phyloP scores from a whole-genome alignment of 257 asterid genomes.

The Penstemon barbatus region DNA sequence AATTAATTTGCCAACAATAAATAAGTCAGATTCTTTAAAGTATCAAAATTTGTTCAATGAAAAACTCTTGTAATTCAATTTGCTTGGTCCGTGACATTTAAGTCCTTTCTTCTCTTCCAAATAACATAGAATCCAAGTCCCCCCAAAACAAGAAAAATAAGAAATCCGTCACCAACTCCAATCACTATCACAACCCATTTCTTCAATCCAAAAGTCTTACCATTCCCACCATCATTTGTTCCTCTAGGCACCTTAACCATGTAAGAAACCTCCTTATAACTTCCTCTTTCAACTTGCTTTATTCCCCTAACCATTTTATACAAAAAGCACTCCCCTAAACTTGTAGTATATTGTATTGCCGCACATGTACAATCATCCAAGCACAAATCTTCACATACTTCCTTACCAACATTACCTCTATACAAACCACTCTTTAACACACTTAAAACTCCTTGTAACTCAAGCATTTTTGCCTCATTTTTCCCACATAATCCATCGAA shows the following conservation, averaged over 20 bases:
- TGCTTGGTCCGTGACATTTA: slow-evolving; percentile 12
- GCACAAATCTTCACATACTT: slow-evolving; percentile 53
- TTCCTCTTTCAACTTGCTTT: slow-evolving; percentile 48
- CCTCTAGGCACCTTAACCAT: slow-evolving; percentile 68
- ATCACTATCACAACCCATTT: slow-evolving; percentile 64
- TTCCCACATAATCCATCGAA: slow-evolving; percentile 49
- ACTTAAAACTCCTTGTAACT: slow-evolving; percentile 57
- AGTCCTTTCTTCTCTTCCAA: slow-evolving; percentile 46
- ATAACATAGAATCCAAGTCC: slow-evolving; percentile 61
- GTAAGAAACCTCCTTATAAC: slow-evolving; percentile 21
- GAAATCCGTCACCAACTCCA: slow-evolving; percentile 66
- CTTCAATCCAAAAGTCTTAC: slow-evolving; percentile 51
- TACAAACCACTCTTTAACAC: slow-evolving; percentile 46
- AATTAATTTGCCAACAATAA: too few species aligned
- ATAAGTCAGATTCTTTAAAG: too few species aligned
- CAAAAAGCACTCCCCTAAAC: slow-evolving; percentile 40
- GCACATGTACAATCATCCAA: slow-evolving; percentile 63
- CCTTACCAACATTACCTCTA: slow-evolving; percentile 39
- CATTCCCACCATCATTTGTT: slow-evolving; percentile 29
- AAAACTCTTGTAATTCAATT: not conserved
- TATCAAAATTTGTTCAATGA: too few species aligned
- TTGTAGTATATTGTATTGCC: slow-evolving; percentile 48
- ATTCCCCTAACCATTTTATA: slow-evolving; percentile 65
- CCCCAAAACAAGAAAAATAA: slow-evolving; percentile 55
- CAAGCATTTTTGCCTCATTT: slow-evolving; percentile 53